Evolutionary conservation across 179 eudicot genomes (phyloP).

Genomic region (Spergularia azorica): DNA sequence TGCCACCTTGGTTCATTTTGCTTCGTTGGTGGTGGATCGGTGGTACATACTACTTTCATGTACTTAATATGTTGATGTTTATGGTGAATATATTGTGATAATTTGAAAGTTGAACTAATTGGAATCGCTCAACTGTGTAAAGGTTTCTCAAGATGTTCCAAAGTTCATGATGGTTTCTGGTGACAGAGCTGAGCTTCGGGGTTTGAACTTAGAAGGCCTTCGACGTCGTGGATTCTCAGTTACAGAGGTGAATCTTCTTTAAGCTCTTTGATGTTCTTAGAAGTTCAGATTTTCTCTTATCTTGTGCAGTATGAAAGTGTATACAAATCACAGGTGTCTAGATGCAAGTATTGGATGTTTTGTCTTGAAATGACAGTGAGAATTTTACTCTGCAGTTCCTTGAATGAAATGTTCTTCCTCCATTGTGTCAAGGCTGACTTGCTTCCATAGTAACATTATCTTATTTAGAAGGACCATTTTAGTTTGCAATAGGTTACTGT

Average conservation of each 20-base stretch:
- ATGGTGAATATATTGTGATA: neutral
- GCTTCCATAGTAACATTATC: neutral
- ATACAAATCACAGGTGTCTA: neutral
- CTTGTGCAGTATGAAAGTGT: neutral
- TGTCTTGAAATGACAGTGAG: neutral
- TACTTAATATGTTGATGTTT: neutral
- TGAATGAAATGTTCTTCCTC: neutral
- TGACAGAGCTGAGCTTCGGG: slow-evolving; percentile 93
- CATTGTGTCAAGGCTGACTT: neutral
- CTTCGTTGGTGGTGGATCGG: slow-evolving; percentile 94
- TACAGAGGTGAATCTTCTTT: slow-evolving; percentile 54
- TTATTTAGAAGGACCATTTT: neutral
- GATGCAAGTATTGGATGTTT: too few species aligned
- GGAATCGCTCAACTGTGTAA: slow-evolving; percentile 18
- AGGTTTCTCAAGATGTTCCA: slow-evolving; percentile 95
- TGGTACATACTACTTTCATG: slow-evolving; percentile 47
- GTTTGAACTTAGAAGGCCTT: slow-evolving; percentile 89
- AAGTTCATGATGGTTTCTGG: slow-evolving; percentile 85
- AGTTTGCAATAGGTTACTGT: too few species aligned
- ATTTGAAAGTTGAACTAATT: neutral
- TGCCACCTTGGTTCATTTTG: slow-evolving; percentile 83
- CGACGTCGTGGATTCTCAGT: slow-evolving; percentile 75
- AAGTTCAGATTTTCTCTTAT: neutral
- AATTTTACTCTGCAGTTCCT: neutral
- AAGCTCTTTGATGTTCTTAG: neutral